phyloP scores from a whole-genome alignment of 805 yeast genomes.

The Monosporozyma servazzii region DNA sequence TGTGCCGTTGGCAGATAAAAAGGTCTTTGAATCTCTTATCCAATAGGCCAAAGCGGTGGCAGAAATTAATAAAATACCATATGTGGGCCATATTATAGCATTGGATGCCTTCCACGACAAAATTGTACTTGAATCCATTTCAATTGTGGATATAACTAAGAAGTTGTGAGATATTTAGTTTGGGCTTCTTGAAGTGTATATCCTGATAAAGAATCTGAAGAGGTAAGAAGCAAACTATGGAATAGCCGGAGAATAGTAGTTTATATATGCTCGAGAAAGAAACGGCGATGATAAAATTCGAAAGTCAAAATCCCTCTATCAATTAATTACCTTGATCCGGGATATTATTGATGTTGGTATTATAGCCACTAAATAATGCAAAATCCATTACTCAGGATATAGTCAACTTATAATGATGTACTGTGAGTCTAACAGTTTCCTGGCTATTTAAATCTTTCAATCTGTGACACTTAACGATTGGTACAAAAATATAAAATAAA shows the following conservation, averaged over 20 bases:
- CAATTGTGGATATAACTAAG: neutral
- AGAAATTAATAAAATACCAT: slow-evolving; percentile 42
- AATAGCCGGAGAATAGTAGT: too few relatives aligned
- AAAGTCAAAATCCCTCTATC: neutral
- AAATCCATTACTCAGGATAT: neutral
- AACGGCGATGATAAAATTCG: too few relatives aligned
- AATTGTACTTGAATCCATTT: slow-evolving; percentile 1
- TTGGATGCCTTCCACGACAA: slow-evolving; percentile 30
- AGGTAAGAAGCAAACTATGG: too few relatives aligned
- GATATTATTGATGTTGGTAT: neutral
- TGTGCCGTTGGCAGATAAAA: slow-evolving; percentile 71
- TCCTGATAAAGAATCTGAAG: too few relatives aligned
- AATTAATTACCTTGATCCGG: neutral
- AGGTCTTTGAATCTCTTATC: slow-evolving; percentile 43
- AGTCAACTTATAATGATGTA: neutral
- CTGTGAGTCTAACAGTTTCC: neutral
- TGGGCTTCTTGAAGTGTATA: neutral
- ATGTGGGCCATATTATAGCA: slow-evolving; percentile 55
- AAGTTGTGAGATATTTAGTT: neutral
- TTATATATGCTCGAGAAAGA: neutral
- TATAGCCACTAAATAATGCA: neutral
- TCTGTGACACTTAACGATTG: neutral
- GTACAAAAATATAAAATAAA: neutral
- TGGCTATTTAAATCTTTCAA: neutral
- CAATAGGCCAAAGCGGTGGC: slow-evolving; percentile 57